A percentile compares a stretch with the other conserved stretches of the same genome.
These are phyloP conservation scores for Lactarius sanguifluus DNA, from an alignment of 768 basidiomycete genomes.

Conservation along the genomic window DNA sequence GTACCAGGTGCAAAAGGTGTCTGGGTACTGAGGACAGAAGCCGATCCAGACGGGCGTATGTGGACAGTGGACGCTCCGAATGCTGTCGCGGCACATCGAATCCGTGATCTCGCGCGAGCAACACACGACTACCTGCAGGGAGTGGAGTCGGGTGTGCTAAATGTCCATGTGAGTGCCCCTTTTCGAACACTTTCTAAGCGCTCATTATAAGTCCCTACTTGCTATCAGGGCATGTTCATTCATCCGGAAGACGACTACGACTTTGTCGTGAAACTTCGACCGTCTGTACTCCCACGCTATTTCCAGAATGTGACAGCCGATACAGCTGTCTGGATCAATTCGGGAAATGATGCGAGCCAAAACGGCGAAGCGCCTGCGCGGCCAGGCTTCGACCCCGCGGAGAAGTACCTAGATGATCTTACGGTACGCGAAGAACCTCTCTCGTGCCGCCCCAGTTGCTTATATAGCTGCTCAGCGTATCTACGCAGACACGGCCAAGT, in stretches of 20 bases:
- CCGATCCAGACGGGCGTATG: constrained; percentile 67
- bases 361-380: constrained; percentile 38
- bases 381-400: constrained; percentile 81
- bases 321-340: constrained; percentile 45
- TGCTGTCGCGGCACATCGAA: constrained; percentile 67
- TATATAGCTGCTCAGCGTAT: constrained; percentile 46
- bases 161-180: constrained; percentile 45
- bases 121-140: constrained; percentile 60
- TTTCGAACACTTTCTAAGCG: constrained; percentile 40
- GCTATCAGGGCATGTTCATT: constrained; percentile 70
- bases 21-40: constrained; percentile 79
- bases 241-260: constrained; percentile 87
- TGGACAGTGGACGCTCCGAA: constrained; percentile 76
- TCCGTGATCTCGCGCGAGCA: constrained; percentile 72
- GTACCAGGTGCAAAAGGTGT: constrained; percentile 49
- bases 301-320: constrained; percentile 65
- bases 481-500: constrained; percentile 72
- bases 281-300: constrained; percentile 65
- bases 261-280: constrained; percentile 74
- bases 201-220: neutral
- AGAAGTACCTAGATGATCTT: constrained; percentile 64
- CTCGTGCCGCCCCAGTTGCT: constrained; percentile 1
- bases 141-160: constrained; percentile 49
- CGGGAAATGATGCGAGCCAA: constrained; percentile 46
- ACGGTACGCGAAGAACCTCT: constrained; percentile 49